These are phyloP conservation scores for Microbotryum lychnidis-dioicae DNA, from an alignment of 1,284 basidiomycete genomes.

Conservation along the genomic window DNA sequence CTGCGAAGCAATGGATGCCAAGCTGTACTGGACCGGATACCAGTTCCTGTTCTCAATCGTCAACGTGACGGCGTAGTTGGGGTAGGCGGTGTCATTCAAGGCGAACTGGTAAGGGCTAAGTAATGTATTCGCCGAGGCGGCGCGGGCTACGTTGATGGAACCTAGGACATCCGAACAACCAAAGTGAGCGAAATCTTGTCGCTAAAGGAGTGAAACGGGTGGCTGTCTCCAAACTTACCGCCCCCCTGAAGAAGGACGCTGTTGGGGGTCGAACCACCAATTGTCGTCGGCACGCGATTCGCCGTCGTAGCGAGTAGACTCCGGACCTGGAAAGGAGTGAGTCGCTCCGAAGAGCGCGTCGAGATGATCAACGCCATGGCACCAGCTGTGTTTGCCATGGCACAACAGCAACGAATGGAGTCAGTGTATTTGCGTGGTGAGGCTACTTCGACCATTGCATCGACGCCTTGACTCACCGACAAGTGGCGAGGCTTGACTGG, in stretches of 20 bases:
- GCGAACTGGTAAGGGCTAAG: slow-evolving; percentile 55
- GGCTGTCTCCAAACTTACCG: slow-evolving; percentile 3
- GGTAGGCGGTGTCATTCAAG: slow-evolving; percentile 62
- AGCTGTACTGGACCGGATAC: slow-evolving; percentile 9
- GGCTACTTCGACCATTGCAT: neutral
- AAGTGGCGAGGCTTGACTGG: slow-evolving; percentile 34
- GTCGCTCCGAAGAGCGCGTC: slow-evolving; percentile 47
- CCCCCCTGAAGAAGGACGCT: slow-evolving; percentile 53
- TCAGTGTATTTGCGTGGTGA: neutral
- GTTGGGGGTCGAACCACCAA: slow-evolving; percentile 46
- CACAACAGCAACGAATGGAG: slow-evolving; percentile 30
- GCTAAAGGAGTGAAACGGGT: neutral
- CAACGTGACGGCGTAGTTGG: slow-evolving; percentile 43
- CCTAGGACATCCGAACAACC: slow-evolving; percentile 44
- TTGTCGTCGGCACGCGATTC: slow-evolving; percentile 46
- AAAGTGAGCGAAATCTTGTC: neutral
- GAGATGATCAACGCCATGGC: slow-evolving; percentile 56
- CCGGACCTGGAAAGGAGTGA: slow-evolving; percentile 45
- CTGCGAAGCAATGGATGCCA: slow-evolving; percentile 1
- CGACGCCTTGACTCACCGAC: slow-evolving; percentile 4
- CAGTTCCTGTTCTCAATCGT: slow-evolving; percentile 36
- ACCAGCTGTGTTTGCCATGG: slow-evolving; percentile 53
- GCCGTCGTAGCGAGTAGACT: slow-evolving; percentile 56
- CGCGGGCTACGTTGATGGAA: slow-evolving; percentile 56
- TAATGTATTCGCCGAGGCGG: slow-evolving; percentile 51